Evolutionary conservation across 495 filamentous ascomycete genomes (phyloP).

Genomic region (Podospora appendiculata): DNA sequence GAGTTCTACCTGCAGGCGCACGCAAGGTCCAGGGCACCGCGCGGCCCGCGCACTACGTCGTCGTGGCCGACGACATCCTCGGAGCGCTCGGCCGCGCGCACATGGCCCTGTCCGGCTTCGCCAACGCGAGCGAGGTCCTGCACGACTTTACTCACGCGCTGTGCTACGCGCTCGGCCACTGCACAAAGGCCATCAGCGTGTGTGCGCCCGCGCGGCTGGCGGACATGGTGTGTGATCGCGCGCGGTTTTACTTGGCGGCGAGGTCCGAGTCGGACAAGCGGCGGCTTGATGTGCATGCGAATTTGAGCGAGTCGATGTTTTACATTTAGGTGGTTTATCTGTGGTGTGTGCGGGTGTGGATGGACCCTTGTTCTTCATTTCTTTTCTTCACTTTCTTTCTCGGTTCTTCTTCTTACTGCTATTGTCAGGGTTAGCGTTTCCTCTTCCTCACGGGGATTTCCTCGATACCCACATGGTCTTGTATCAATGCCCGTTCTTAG

Average conservation of each 20-base stretch:
- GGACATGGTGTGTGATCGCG: conserved; percentile 61
- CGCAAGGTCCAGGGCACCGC: conserved; percentile 72
- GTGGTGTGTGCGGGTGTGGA: too few species aligned
- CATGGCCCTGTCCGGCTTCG: not conserved
- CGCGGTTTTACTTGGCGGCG: conserved; percentile 18
- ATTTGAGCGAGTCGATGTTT: too few species aligned
- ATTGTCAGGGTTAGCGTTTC: too few species aligned
- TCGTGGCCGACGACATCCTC: conserved; percentile 65
- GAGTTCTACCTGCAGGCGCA: conserved; percentile 83
- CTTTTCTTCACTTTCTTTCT: too few species aligned
- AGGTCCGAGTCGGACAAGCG: too few species aligned
- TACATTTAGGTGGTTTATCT: too few species aligned
- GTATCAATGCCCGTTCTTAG: too few species aligned
- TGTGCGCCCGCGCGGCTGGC: conserved; percentile 73
- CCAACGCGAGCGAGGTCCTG: conserved; percentile 45
- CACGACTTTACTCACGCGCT: conserved; percentile 58
- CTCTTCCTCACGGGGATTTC: too few species aligned
- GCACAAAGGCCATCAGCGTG: conserved; percentile 64
- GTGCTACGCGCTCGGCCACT: conserved; percentile 64
- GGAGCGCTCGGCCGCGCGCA: conserved; percentile 7
- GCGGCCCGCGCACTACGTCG: conserved; percentile 64
- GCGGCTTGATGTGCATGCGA: too few species aligned
- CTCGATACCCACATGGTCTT: too few species aligned
- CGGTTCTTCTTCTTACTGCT: too few species aligned
- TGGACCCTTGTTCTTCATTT: too few species aligned